Conservation (phyloP, 441 rosid genomes). For the Breynia disticha region DNA sequence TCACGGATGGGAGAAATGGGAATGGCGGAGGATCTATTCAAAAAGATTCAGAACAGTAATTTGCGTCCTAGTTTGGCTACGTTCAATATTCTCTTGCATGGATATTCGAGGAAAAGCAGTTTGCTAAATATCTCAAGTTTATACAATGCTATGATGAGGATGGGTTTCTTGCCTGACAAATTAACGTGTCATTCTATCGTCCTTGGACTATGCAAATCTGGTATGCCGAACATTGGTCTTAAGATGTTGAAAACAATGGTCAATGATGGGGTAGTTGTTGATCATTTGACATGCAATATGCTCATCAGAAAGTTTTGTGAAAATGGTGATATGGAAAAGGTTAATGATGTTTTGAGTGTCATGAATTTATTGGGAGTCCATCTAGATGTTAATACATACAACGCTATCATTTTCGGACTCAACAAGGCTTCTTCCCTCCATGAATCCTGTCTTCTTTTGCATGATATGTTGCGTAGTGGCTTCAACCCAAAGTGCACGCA, state of each 20-base stretch:
- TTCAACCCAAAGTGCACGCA: conserved; percentile 35
- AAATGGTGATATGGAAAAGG: conserved; percentile 29
- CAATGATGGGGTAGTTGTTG: conserved; percentile 39
- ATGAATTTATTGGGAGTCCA: conserved; percentile 38
- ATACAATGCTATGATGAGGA: conserved; percentile 34
- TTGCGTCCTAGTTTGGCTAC: conserved; percentile 52
- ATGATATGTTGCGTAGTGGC: conserved; percentile 49
- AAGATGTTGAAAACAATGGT: conserved; percentile 50
- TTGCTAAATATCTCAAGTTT: conserved; percentile 34
- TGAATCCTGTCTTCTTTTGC: conserved; percentile 48
- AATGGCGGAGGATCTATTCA: conserved; percentile 29
- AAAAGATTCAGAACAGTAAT: conserved; percentile 27
- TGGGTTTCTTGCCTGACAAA: conserved; percentile 49
- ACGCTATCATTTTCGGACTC: conserved; percentile 37
- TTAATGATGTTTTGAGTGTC: conserved; percentile 43
- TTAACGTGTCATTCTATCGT: conserved; percentile 60
- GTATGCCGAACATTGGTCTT: conserved; percentile 49
- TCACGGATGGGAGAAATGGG: conserved; percentile 56
- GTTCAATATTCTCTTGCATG: conserved; percentile 69
- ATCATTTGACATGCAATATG: conserved; percentile 41
- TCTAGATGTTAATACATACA: conserved; percentile 36
- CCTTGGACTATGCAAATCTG: conserved; percentile 55
- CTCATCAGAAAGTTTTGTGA: conserved; percentile 48
- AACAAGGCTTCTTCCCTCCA: conserved; percentile 38
- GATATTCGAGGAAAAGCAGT: conserved; percentile 53